Evolutionary conservation across 1,139 yeast genomes (phyloP), one percentile per base, ranked within the genome.

Genomic region (Yamadazyma oceani): DNA sequence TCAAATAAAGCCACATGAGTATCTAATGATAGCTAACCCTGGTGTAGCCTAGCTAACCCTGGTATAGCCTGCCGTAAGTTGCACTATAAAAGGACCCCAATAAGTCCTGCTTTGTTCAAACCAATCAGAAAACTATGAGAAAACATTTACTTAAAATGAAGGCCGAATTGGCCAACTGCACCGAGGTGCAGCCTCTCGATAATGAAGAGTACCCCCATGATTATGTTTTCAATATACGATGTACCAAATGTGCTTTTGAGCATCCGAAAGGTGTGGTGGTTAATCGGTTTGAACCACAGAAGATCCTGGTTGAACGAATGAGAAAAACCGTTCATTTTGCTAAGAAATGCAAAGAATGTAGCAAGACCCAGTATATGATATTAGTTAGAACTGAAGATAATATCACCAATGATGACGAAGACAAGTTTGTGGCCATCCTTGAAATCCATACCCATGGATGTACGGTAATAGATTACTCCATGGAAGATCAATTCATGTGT

Each of bases 371-470:
- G 12, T 42, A 32, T 17, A 35, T 48, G 7, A 45, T 48, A 5
- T 21, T 48, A 7, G 37, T 36, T 5, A 28, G 32, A 19, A 75
- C 41, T 34, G 51, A 28, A 61, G 58, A 38, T 55, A 14, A 28
- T 2, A 24, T 40, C 7, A 38, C 38, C 4, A 60, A 52, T 5
- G 58, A 58, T 50, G 19, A 46, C 45, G 34, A 49, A 48, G 40
- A 71, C 67, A 33, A 26, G 5, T 36, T 15, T 28, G 42, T 38
- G 3, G 41, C 50, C 7, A 53, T 89, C 30, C 66, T 88, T 26
- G 80, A 79, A 34, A 74, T 92, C 35, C 96, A 88, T 54, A 73
- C 87, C 35, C 77, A 97, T 49, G 97, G 97, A 3, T 60, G 87
- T 39, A 88, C 81, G 29, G 64, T 88, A 27, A 64, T 69, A 3